Evolutionary conservation across 371 early-diverging fungal genomes (phyloP).

Genomic region (Mycotypha africana): DNA sequence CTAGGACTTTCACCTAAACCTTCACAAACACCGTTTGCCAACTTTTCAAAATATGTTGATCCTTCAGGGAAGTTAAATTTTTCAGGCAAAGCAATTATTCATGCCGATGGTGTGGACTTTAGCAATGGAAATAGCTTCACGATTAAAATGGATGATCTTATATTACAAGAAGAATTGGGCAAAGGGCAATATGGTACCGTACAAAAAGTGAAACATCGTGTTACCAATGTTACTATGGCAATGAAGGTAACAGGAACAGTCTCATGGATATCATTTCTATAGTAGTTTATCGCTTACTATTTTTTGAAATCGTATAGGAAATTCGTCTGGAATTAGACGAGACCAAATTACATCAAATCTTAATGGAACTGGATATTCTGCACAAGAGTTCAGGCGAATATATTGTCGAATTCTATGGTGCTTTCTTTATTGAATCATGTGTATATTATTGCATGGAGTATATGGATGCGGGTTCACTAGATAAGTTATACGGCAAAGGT

Average conservation of each 20-base stretch:
- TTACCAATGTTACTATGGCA: slow-evolving; percentile 92
- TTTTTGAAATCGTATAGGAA: slow-evolving; percentile 67
- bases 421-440: slow-evolving; percentile 93
- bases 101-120: slow-evolving; percentile 89
- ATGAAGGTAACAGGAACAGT: slow-evolving; percentile 77
- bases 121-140: slow-evolving; percentile 80
- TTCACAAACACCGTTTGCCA: slow-evolving; percentile 57
- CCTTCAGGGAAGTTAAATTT: slow-evolving; percentile 88
- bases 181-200: slow-evolving; percentile 93
- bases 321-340: slow-evolving; percentile 88
- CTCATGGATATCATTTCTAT: too few relatives aligned
- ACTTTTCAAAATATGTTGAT: slow-evolving; percentile 73
- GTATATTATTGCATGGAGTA: slow-evolving; percentile 94
- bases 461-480: slow-evolving; percentile 94
- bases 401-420: slow-evolving; percentile 97
- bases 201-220: slow-evolving; percentile 80
- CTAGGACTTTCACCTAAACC: slow-evolving; percentile 29
- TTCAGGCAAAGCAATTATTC: slow-evolving; percentile 87
- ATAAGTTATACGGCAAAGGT: slow-evolving; percentile 77
- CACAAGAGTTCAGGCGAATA: slow-evolving; percentile 81
- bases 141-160: slow-evolving; percentile 85
- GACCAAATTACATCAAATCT: slow-evolving; percentile 46
- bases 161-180: slow-evolving; percentile 75
- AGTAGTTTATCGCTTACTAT: too few relatives aligned
- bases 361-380: slow-evolving; percentile 52